Evolutionary conservation across 352 stramenopile genomes (phyloP), one percentile per base, ranked within the genome.

Genomic region (Pythium plurisporium): DNA sequence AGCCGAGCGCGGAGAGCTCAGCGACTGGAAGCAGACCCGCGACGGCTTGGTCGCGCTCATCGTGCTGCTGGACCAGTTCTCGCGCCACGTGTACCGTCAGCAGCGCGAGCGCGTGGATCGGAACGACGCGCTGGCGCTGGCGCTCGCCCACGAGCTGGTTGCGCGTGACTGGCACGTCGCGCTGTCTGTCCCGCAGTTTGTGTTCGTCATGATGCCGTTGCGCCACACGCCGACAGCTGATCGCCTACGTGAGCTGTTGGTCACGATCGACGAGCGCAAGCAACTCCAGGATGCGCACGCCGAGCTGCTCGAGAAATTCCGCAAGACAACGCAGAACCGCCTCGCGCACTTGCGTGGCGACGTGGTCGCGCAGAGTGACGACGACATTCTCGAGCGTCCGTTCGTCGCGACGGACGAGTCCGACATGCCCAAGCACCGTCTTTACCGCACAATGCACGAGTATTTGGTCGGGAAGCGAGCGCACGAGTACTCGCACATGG

Each of bases 51-150:
- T 97, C 43, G 86, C 86, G 46, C 69, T 95, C 1, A 82, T 96
- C 31, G 56, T 97, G 40, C 30, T 97, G 27, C 56, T 97, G 17
- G 89, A 97, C 61, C 89, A 96, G 60, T 86, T 95, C 62, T 91
- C 85, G 22, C 71, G 87, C 1, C 87, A 96, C 55, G 62, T 94
- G 10, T 86, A 89, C 54, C 76, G 87, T 38, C 47, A 72, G 26
- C 62, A 63, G 9, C 62, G 72, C 23, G 53, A 61, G 23, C 43
- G 61, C 5, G 34, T 75, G 17, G 47, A 56, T 8, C 37, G 41
- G 20, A 89, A 94, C 34, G 76, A 90, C 49, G 63, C 55, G 12
- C 53, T 86, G 14, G 72, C 71, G 19, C 56, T 87, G 10, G 55
- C 55, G 29, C 43, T 90, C 46, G 69, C 76, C 25, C 62, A 76